Percentiles rank a stretch among this genome's conserved stretches.
These are phyloP conservation scores for Helichrysum umbraculigerum DNA, from an alignment of 129 eudicot species.

Conservation along the genomic window DNA sequence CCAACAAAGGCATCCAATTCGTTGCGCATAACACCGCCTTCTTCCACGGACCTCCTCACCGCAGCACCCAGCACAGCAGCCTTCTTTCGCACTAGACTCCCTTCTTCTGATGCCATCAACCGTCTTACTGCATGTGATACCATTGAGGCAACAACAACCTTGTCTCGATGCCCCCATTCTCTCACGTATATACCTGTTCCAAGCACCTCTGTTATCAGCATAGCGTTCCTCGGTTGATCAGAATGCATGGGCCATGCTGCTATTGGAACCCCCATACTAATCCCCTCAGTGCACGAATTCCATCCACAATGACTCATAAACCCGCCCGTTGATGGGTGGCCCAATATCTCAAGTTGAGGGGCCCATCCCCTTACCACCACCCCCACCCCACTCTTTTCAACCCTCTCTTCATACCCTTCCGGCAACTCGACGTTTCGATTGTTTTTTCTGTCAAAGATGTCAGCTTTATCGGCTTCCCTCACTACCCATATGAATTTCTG, in stretches of 20 bases:
- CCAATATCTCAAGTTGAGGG: conserved; percentile 38
- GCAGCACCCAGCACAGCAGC: conserved; percentile 32
- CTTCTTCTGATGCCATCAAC: conserved; percentile 40
- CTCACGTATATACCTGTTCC: conserved; percentile 30
- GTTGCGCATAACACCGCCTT: conserved; percentile 36
- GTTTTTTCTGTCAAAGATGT: conserved; percentile 22
- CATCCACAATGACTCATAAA: conserved; percentile 53
- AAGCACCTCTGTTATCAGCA: conserved; percentile 31
- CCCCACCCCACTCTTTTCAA: conserved; percentile 24
- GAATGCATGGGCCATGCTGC: conserved; percentile 65
- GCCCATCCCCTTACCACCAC: conserved; percentile 47
- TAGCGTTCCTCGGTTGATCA: conserved; percentile 47
- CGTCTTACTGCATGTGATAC: conserved; percentile 29
- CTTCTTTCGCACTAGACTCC: conserved; percentile 31
- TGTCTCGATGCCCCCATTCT: conserved; percentile 29
- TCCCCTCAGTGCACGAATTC: conserved; percentile 50
- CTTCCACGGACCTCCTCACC: conserved; percentile 34
- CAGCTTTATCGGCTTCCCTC: conserved; percentile 38
- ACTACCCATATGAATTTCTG: conserved; percentile 40
- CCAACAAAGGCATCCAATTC: conserved; percentile 33
- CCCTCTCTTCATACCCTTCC: conserved; percentile 38
- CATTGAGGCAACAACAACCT: conserved; percentile 26
- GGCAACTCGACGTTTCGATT: conserved; percentile 35
- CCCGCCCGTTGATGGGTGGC: conserved; percentile 35
- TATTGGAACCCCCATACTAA: conserved; percentile 49